Base-by-base conservation (phyloP, 2,329 filamentous ascomycete genomes). In the Zopfia rhizophila region DNA sequence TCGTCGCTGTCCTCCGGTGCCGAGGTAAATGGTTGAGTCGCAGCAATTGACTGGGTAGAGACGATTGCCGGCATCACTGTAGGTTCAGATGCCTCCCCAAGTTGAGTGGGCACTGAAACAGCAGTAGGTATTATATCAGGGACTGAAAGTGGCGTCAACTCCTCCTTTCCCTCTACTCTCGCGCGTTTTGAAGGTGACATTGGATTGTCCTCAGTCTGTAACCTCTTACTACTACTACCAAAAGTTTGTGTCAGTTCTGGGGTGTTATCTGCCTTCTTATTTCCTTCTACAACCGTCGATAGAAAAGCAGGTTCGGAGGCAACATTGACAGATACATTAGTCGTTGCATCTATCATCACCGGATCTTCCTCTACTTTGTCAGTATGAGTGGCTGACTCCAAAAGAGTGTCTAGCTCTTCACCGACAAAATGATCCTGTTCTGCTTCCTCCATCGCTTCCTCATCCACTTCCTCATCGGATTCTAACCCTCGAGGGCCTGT, bases 391-490 rank as follows among this genome's bases (percentile, higher is more conserved):
- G 55, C 57, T 4, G 59, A 54, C 19, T 61, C 48, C 21, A 68
- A 18, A 5, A 65, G 25, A 2, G 51, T 35, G 13, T 68, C 62
- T 7, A 65, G 44, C 25, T 69, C 63, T 39, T 67, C 47, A 16
- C 62, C 62, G 22, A 63, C 8, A 78, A 74, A 48, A 57, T 81
- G 50, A 53, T 88, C 30, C 82, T 84, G 1, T 55, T 87, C n/a
- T 85, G n/a, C n/a, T 1, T 48, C 52, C 3, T 62, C 66, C 5
- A 12, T 21, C 14, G 16, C 38, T 13, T 56, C 62, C 5, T 60
- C 59, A 12, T 66, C 58, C 2, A 39, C 38, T 10, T 58, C 65
- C 4, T 58, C 52, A n/a, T 50, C 36, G 3, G 12, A 25, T 5
- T 63, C 63, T 3, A 40, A 27, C 17, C 61, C 58, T 8, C 60